phyloP scores from a whole-genome alignment of 306 rosid species.

The Quercus bicolor region DNA sequence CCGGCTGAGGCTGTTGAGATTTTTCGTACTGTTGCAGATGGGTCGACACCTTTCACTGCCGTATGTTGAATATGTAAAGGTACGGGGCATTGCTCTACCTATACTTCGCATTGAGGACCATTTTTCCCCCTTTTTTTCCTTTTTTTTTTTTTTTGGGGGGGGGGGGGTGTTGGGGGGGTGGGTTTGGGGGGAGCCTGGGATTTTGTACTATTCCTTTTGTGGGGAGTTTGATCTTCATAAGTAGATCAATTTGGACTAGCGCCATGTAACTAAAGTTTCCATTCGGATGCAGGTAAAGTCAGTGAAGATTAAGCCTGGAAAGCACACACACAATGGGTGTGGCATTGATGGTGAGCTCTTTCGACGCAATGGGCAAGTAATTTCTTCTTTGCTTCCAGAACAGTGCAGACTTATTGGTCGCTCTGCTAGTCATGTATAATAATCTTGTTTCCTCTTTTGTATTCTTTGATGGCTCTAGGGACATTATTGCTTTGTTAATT shows the following conservation, averaged over 20 bases:
- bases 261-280: conserved; percentile 16
- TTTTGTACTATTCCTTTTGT: too few species aligned
- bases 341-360: conserved; percentile 99
- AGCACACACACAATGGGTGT: conserved; percentile 86
- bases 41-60: conserved; percentile 95
- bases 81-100: conserved; percentile 22
- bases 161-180: neutral
- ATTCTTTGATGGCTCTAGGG: conserved; percentile 48
- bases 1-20: conserved; percentile 75
- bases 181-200: too few species aligned
- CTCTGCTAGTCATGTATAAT: conserved; percentile 44
- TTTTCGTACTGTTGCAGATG: conserved; percentile 89
- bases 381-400: conserved; percentile 90
- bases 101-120: neutral
- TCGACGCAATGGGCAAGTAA: conserved; percentile 74
- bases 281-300: conserved; percentile 70
- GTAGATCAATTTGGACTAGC: conserved; percentile 12
- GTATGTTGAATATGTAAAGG: conserved; percentile 92
- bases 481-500: conserved; percentile 6
- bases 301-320: conserved; percentile 81
- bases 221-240: conserved; percentile 6
- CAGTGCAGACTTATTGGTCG: conserved; percentile 99
- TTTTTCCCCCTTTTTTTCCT: neutral
- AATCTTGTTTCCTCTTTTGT: conserved; percentile 31
- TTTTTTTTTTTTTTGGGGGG: neutral